Evolutionary conservation across 2,329 filamentous ascomycete genomes (phyloP).

Genomic region (Dactylellina sp.): DNA sequence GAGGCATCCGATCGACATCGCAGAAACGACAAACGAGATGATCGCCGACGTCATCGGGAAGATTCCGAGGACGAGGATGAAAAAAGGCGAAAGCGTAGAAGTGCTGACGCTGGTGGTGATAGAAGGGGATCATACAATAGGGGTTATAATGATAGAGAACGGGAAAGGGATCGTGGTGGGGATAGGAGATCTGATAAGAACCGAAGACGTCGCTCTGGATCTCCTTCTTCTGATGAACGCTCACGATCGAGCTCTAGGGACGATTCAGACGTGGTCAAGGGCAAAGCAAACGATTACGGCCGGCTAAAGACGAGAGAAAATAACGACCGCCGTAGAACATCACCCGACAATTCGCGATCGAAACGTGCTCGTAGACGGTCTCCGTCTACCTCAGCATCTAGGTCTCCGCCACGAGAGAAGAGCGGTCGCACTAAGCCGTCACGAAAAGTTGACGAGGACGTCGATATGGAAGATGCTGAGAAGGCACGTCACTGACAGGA

Average conservation of each 20-base stretch:
- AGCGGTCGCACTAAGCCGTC: constrained; percentile 29
- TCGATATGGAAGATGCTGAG: constrained; percentile 56
- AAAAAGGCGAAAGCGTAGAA: constrained; percentile 32
- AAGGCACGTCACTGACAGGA: constrained; percentile 57
- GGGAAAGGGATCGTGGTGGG: constrained; percentile 33
- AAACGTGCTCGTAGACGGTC: constrained; percentile 50
- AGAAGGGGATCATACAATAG: constrained; percentile 35
- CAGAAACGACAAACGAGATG: constrained; percentile 36
- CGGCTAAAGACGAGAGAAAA: constrained; percentile 41
- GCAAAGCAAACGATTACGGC: constrained; percentile 48
- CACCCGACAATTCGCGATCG: constrained; percentile 43
- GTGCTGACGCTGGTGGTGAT: constrained; percentile 17
- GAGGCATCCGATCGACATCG: constrained; percentile 42
- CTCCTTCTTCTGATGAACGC: constrained; percentile 53
- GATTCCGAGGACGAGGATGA: constrained; percentile 42
- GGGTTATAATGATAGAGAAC: constrained; percentile 28
- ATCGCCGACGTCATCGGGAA: constrained; percentile 38
- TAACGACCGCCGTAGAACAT: constrained; percentile 33
- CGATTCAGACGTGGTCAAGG: constrained; percentile 51
- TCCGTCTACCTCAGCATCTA: constrained; percentile 28
- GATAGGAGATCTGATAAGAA: constrained; percentile 38
- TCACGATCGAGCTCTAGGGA: constrained; percentile 54
- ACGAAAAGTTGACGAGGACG: constrained; percentile 43
- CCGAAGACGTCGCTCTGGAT: constrained; percentile 47
- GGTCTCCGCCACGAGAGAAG: constrained; percentile 42